phyloP scores from a whole-genome alignment of 1,139 yeast species.

The Protomyces lactucae-debilis region DNA sequence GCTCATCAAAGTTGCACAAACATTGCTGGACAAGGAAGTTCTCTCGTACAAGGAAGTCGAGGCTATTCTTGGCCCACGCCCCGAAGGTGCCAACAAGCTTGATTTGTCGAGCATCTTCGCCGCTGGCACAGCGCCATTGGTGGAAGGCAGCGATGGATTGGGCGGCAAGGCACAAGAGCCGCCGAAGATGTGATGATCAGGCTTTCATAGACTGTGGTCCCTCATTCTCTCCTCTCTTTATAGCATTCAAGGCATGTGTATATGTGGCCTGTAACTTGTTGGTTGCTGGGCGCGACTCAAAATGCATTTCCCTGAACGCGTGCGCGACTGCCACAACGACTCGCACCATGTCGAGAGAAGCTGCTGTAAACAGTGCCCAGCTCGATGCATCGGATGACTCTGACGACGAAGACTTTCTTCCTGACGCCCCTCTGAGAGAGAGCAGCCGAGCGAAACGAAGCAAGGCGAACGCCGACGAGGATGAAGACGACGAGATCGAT shows the following conservation, averaged over 20 bases:
- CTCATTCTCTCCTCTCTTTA: not conserved
- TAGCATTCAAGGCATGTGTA: not conserved
- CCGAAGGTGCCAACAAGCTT: constrained; percentile 41
- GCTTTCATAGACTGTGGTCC: not conserved
- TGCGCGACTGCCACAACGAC: no score
- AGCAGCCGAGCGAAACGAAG: not conserved
- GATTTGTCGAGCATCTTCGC: constrained; percentile 23
- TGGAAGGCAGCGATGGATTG: constrained; percentile 21
- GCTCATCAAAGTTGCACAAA: constrained; percentile 82
- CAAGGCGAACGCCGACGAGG: constrained; percentile 6
- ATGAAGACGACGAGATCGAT: constrained; percentile 35
- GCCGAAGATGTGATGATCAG: not conserved
- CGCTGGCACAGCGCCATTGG: constrained; percentile 18
- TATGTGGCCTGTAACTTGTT: not conserved
- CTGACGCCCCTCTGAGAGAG: not conserved
- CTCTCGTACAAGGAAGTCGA: constrained; percentile 89
- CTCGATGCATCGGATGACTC: constrained; percentile 24
- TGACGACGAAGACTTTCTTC: constrained; percentile 18
- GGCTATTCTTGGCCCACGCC: constrained; percentile 77
- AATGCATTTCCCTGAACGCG: no score
- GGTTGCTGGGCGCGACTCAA: no score
- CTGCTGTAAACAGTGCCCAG: not conserved
- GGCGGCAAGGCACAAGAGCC: constrained; percentile 11
- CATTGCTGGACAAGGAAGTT: constrained; percentile 74
- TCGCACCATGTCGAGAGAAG: constrained; percentile 1